Percentiles rank a stretch among this genome's conserved stretches.
Evolutionary conservation across 768 basidiomycete genomes (phyloP).

Genomic region (Hericium erinaceus): DNA sequence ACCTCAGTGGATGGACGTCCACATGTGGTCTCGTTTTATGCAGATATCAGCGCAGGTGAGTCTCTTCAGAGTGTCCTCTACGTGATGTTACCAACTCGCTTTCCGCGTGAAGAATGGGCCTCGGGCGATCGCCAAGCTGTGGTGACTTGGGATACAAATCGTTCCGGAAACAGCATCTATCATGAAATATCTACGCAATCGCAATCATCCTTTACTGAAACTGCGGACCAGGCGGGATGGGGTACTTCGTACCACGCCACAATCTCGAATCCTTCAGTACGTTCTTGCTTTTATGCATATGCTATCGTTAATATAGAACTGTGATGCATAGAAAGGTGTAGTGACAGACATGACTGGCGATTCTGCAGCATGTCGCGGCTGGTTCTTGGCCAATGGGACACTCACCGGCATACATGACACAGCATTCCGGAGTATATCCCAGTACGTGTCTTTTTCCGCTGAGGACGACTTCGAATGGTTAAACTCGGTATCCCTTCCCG

Average conservation of each 20-base stretch:
- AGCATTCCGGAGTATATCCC: too few relatives aligned
- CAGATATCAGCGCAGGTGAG: conserved; percentile 23
- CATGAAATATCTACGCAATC: neutral
- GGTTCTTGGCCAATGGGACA: neutral
- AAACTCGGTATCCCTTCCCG: neutral
- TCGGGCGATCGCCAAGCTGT: neutral
- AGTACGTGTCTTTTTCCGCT: neutral
- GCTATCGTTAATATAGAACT: neutral
- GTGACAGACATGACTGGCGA: neutral
- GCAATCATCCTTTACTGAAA: neutral
- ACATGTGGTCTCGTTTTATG: conserved; percentile 21
- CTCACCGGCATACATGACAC: neutral
- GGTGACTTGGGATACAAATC: neutral
- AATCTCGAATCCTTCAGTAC: too few relatives aligned
- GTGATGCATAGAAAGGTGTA: neutral
- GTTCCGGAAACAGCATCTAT: neutral
- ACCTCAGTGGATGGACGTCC: conserved; percentile 16
- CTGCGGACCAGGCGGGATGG: neutral
- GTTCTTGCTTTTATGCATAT: neutral
- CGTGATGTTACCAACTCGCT: neutral
- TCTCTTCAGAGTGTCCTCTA: neutral
- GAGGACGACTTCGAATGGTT: too few relatives aligned
- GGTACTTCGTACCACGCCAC: neutral
- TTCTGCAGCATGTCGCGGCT: neutral
- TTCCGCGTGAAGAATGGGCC: neutral